phyloP scores from a whole-genome alignment of 768 basidiomycete species.

The Multifurca ochricompacta region DNA sequence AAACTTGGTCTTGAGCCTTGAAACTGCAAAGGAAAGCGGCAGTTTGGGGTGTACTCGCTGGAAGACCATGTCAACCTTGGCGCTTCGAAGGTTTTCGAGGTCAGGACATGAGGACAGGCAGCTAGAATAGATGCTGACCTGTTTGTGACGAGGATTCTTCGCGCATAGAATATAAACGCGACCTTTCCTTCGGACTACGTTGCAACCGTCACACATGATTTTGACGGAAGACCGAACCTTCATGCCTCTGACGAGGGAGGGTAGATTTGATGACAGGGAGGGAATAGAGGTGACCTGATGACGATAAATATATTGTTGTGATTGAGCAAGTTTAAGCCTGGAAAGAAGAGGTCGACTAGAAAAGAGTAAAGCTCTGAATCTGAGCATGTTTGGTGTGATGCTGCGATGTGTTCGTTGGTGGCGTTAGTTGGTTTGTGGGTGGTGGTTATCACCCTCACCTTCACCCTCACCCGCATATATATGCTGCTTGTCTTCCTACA shows the following conservation, averaged over 20 bases:
- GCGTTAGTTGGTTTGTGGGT: no score
- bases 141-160: constrained; percentile 95
- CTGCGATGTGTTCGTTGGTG: no score
- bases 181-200: constrained; percentile 80
- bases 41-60: not conserved
- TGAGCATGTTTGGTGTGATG: not conserved
- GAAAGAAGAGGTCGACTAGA: constrained; percentile 55
- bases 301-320: constrained; percentile 25
- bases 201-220: constrained; percentile 91
- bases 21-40: not conserved
- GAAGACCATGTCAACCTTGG: constrained; percentile 40
- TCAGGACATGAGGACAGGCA: constrained; percentile 18
- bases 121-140: constrained; percentile 43
- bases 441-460: no score
- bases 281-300: constrained; percentile 25
- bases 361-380: constrained; percentile 55
- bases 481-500: constrained; percentile 2
- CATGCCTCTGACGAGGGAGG: constrained; percentile 64
- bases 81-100: constrained; percentile 43
- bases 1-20: no score
- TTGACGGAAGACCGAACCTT: constrained; percentile 96
- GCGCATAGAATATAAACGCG: constrained; percentile 88
- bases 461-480: no score
- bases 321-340: constrained; percentile 36
- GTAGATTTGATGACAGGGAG: constrained; percentile 27